These are phyloP conservation scores for Drechmeria coniospora DNA, from an alignment of 2,329 filamentous ascomycete genomes.

Conservation along the genomic window DNA sequence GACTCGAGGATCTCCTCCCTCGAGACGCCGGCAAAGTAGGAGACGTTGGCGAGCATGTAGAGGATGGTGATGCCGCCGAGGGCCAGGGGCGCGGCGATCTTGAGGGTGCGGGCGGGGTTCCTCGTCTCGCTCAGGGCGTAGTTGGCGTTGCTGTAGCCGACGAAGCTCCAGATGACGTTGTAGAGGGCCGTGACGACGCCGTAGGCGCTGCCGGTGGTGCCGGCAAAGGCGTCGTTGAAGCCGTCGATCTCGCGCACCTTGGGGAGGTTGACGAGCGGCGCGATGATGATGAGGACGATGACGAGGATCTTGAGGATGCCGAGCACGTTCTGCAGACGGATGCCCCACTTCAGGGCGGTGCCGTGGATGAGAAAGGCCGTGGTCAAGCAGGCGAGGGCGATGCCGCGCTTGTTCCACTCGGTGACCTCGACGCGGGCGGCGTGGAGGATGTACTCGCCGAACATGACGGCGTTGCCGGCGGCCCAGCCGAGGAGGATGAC, in stretches of 20 bases:
- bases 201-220: slow-evolving; percentile 50
- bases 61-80: slow-evolving; percentile 41
- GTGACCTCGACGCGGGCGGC: slow-evolving; percentile 46
- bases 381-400: slow-evolving; percentile 53
- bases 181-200: slow-evolving; percentile 55
- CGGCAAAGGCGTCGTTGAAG: slow-evolving; percentile 47
- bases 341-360: slow-evolving; percentile 46
- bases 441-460: slow-evolving; percentile 55
- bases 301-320: slow-evolving; percentile 52
- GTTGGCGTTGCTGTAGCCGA: slow-evolving; percentile 55
- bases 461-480: slow-evolving; percentile 51
- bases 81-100: slow-evolving; percentile 47
- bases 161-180: slow-evolving; percentile 57
- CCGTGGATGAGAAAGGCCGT: slow-evolving; percentile 51
- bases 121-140: slow-evolving; percentile 50
- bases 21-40: slow-evolving; percentile 46
- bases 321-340: slow-evolving; percentile 51
- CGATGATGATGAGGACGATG: slow-evolving; percentile 48
- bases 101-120: slow-evolving; percentile 48
- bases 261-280: slow-evolving; percentile 44
- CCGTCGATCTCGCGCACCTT: slow-evolving; percentile 44
- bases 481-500: slow-evolving; percentile 51
- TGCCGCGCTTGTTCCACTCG: slow-evolving; percentile 51
- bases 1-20: slow-evolving; percentile 36
- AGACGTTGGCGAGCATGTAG: slow-evolving; percentile 53